Base-by-base conservation (phyloP, 345 rosid genomes). In the Euphorbia lathyris region DNA sequence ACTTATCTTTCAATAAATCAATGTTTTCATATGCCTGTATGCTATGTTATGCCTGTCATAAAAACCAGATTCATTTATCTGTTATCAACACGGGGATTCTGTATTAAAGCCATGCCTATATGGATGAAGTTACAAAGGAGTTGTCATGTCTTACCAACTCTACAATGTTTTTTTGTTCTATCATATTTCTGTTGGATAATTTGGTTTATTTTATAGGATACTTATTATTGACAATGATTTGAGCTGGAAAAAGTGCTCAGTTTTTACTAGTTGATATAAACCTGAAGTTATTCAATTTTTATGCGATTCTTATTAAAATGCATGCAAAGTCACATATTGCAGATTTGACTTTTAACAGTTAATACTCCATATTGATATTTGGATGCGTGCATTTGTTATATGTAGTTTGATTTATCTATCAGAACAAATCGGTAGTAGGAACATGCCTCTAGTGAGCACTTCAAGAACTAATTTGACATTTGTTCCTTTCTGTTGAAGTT, bases 241-340 rank as follows among this genome's bases (percentile, higher is more conserved):
- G 17, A 22, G 45, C 48, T 43, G 52, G 42, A 63, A 63, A 45
- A 5, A n/a, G 1, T 63, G 9, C n/a, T 63, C 20, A 13, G 7
- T 42, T 32, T 63, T 42, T 23, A n/a, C 22, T 2, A 16, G 14
- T 34, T 23, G 27, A 36, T 63, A 20, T 63, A 11, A 26, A 40
- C 9, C n/a, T 40, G 36, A n/a, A 60, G 23, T 32, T 14, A 34
- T 60, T 60, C 26, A 60, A 13, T 36, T 45, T 36, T n/a, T 4
- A 38, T 63, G 66, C n/a, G 13, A 51, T 48, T 27, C 23, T 47
- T 30, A 17, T 47, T 45, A 7, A 45, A 66, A 66, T 66, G 45
- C 43, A 50, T 66, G 27, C 40, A 16, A n/a, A n/a, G 38, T 58
- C 42, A 27, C 40, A 58, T 59, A 40, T 59, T 27, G 29, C 38